Conservation (phyloP, 176 grass and related monocot genomes). For the Ensete glaucum region DNA sequence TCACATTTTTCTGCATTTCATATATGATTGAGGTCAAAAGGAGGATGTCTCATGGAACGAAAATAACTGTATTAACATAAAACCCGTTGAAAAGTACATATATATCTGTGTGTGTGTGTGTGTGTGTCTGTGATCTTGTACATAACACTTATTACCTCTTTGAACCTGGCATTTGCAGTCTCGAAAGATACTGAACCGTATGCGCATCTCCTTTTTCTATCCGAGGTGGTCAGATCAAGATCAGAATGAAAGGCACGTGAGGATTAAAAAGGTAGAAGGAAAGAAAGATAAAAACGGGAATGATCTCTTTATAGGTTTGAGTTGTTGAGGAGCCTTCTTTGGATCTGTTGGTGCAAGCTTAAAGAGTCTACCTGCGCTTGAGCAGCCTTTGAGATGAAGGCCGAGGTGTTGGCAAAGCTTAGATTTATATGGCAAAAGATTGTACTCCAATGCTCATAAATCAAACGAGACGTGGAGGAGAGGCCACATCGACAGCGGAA, state of each 20-base stretch:
- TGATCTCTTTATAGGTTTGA: background rate
- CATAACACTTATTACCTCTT: slow-evolving; percentile 19
- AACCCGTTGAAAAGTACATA: no score
- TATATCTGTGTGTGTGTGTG: no score
- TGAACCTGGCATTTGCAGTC: slow-evolving; percentile 6
- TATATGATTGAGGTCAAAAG: slow-evolving; percentile 12
- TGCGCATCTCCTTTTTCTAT: slow-evolving; percentile 29
- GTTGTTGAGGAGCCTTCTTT: no score
- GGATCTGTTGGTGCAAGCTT: no score
- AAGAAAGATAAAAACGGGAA: background rate
- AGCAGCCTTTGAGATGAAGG: no score
- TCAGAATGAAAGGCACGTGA: no score
- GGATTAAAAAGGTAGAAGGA: background rate
- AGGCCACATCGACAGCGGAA: slow-evolving; percentile 32
- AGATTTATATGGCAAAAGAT: no score
- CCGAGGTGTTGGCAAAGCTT: no score
- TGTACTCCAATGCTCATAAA: background rate
- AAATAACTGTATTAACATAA: background rate
- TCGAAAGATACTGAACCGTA: slow-evolving; percentile 40
- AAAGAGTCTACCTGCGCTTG: no score
- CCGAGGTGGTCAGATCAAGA: background rate
- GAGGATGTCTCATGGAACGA: no score
- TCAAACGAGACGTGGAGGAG: slow-evolving; percentile 25
- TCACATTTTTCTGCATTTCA: slow-evolving; percentile 2
- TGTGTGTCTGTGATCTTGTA: no score